Conservation (phyloP, 2,329 filamentous ascomycete genomes). For the Penicillium glabrum region DNA sequence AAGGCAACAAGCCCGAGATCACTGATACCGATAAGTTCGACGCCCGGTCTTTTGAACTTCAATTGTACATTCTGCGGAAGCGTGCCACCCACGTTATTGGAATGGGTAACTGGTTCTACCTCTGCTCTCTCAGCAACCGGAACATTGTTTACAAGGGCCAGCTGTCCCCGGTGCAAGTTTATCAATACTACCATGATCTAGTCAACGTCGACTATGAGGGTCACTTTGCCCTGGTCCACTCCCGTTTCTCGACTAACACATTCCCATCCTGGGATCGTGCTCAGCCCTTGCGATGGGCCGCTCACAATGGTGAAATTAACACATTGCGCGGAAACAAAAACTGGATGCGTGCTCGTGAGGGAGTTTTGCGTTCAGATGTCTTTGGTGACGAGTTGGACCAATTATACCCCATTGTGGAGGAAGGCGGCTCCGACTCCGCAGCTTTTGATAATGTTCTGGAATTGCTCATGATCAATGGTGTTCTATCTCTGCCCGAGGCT, state of each 20-base stretch:
- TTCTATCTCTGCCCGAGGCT: constrained; percentile 89
- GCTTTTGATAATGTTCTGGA: constrained; percentile 97
- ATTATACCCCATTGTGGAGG: constrained; percentile 92
- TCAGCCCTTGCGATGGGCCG: constrained; percentile 92
- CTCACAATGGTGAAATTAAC: constrained; percentile 98
- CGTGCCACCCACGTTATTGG: constrained; percentile 92
- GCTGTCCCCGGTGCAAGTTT: constrained; percentile 89
- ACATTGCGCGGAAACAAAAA: constrained; percentile 98
- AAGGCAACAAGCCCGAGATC: constrained; percentile 72
- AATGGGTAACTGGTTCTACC: constrained; percentile 97
- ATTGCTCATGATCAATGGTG: constrained; percentile 90
- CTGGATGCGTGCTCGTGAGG: constrained; percentile 97
- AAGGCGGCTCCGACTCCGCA: constrained; percentile 93
- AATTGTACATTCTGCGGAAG: constrained; percentile 93
- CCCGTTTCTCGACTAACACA: constrained; percentile 96
- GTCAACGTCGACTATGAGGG: constrained; percentile 96
- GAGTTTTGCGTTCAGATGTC: constrained; percentile 86
- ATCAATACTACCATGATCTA: constrained; percentile 96
- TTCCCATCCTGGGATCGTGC: constrained; percentile 98
- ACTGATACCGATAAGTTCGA: constrained; percentile 81
- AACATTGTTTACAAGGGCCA: constrained; percentile 99
- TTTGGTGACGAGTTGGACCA: constrained; percentile 90
- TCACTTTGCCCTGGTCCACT: constrained; percentile 95
- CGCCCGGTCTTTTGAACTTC: constrained; percentile 82
- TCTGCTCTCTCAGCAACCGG: constrained; percentile 94